phyloP scores from a whole-genome alignment of 2,329 filamentous ascomycete species.

The Penicillium sp. region DNA sequence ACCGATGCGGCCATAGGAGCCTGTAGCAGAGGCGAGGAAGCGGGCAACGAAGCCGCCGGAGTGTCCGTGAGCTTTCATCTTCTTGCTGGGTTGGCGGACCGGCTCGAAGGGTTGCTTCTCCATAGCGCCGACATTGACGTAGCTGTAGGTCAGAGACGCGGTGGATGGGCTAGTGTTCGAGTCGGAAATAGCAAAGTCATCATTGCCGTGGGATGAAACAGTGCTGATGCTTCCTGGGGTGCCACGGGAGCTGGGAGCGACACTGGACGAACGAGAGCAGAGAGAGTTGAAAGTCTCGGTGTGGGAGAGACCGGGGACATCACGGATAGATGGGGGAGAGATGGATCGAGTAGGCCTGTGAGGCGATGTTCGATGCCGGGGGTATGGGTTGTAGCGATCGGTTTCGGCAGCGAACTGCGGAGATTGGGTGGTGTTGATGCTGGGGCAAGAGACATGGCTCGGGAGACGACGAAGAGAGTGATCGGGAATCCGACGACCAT shows the following conservation, averaged over 20 bases:
- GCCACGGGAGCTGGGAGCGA: constrained; percentile 44
- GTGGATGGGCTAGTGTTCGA: constrained; percentile 31
- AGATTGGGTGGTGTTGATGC: constrained; percentile 35
- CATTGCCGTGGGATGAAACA: constrained; percentile 34
- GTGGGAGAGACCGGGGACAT: constrained; percentile 45
- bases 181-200: constrained; percentile 39
- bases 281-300: constrained; percentile 42
- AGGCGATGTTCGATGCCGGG: constrained; percentile 35
- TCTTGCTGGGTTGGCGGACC: constrained; percentile 41
- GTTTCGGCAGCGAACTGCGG: constrained; percentile 30
- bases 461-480: constrained; percentile 28
- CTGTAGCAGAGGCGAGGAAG: constrained; percentile 44
- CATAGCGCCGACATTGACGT: constrained; percentile 33
- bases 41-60: constrained; percentile 42
- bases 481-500: constrained; percentile 22
- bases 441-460: constrained; percentile 29
- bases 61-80: constrained; percentile 35
- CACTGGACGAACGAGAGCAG: constrained; percentile 46
- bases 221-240: constrained; percentile 46
- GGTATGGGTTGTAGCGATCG: constrained; percentile 40
- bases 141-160: constrained; percentile 34
- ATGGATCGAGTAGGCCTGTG: constrained; percentile 38
- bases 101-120: constrained; percentile 33
- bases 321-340: constrained; percentile 46
- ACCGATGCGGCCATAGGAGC: constrained; percentile 39